Evolutionary conservation across 805 yeast genomes (phyloP), one percentile per base, ranked within the genome.

Genomic region (Candida wancherniae): DNA sequence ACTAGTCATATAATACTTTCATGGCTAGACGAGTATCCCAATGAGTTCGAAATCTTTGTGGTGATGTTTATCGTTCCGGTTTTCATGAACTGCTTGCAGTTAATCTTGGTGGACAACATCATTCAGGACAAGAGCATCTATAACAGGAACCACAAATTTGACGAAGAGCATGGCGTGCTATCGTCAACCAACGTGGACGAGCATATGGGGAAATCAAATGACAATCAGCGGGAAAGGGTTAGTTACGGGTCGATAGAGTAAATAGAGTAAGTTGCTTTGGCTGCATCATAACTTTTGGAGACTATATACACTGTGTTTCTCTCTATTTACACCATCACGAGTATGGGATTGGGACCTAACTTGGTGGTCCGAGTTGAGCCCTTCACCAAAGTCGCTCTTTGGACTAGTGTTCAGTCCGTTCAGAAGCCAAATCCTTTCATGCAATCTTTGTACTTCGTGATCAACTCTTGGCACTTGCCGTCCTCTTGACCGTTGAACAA

Each of bases 371-470:
- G n/a, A n/a, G n/a, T n/a, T n/a, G n/a, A n/a, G n/a, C n/a, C n/a
- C n/a, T n/a, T n/a, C n/a, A n/a, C n/a, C n/a, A n/a, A n/a, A n/a
- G n/a, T n/a, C n/a, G n/a, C n/a, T n/a, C n/a, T n/a, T n/a, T n/a
- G n/a, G n/a, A n/a, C n/a, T n/a, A n/a, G n/a, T 12, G 22, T 13
- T 31, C 40, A 51, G 31, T 45, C 49, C 32, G 63, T 58, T 29
- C 70, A 73, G 58, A 90, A 90, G 0, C 98, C 98, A 55, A 62
- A 90, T 12, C 94, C 86, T 51, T 79, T 80, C 98, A 90, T 90
- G 63, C 98, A 90, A 17, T 53, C 51, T 59, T 87, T 88, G 69
- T 92, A 92, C 37, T 75, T 67, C 14, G 61, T 61, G 40, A 90
- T 81, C 31, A 85, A 56, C 33, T 71, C 73, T 37, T 78, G 73